Evolutionary conservation across 139 green algal species (phyloP), one percentile per base, ranked within the genome.

Genomic region (Nannochloris sp.): DNA sequence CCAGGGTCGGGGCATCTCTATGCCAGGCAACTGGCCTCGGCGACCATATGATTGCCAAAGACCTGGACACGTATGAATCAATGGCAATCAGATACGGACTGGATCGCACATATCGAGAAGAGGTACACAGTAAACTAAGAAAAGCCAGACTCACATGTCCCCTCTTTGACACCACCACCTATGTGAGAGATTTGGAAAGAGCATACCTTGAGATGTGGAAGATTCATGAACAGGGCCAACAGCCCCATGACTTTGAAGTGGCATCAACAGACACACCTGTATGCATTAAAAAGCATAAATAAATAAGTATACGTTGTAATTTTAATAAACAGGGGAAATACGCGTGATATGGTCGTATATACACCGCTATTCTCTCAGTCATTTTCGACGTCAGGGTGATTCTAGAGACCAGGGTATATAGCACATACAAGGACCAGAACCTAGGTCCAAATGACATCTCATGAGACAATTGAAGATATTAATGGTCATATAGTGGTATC

Each of bases 151-250:
- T 81, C 1, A 76, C 64, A n/a, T 89, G 82, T 76, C 79, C 87
- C 3, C 80, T 95, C 65, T 95, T 95, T 63, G 87, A 95, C 74
- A 95, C 87, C 5, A 44, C 31, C 25, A 28, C 63, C 10, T 95
- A 86, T 84, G 87, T 95, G 61, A 9, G 55, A 2, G 76, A 94
- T 55, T 63, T 95, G 25, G 87, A 95, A 71, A 69, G 68, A n/a
- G 66, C 84, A 16, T 75, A 84, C 44, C 64, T 85, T 9, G 63
- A 77, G 20, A 92, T 95, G 87, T 95, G 88, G 88, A 72, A 82
- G 28, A 84, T 95, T 40, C 83, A 95, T 68, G 79, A 69, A 44
- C 55, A 87, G 31, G 83, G 83, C 20, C 17, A 62, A 1, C 72
- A 65, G 11, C 85, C 84, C 3, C 56, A 61, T 23, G 73, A 69